Evolutionary conservation across 495 filamentous ascomycete genomes (phyloP).

Genomic region (Cercophora sp.): DNA sequence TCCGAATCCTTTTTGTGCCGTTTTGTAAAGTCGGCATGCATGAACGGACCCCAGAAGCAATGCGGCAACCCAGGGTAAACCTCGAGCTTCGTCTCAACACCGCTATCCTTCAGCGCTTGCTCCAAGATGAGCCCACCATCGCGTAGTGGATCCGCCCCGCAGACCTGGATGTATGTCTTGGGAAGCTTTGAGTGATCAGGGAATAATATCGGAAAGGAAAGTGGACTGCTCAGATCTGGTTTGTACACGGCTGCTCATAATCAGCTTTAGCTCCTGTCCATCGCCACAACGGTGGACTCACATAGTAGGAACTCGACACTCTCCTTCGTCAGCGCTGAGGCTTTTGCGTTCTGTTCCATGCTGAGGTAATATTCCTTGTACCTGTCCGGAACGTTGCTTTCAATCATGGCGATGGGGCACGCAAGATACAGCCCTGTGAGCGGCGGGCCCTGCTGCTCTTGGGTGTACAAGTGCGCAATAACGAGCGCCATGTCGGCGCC

Average conservation of each 20-base stretch:
- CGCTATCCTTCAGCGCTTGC: neutral
- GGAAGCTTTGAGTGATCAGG: constrained; percentile 2
- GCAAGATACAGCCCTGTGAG: constrained; percentile 3
- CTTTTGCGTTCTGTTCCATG: neutral
- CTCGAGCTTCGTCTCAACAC: neutral
- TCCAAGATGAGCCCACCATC: constrained; percentile 1
- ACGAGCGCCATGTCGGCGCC: neutral
- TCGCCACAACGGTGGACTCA: neutral
- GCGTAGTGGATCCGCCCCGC: constrained; percentile 1
- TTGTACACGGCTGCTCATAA: neutral
- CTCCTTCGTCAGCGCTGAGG: neutral
- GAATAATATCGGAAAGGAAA: neutral
- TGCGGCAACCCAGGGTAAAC: constrained; percentile 1
- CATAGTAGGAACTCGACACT: neutral
- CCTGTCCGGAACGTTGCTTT: neutral
- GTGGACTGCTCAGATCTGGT: neutral
- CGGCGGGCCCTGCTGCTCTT: neutral
- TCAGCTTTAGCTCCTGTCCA: neutral
- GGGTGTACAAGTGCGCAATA: neutral
- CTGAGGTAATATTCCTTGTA: constrained; percentile 3
- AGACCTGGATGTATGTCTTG: neutral
- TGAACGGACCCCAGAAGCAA: constrained; percentile 5
- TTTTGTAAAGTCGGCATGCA: constrained; percentile 4
- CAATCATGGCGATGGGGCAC: neutral
- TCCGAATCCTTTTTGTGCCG: neutral